phyloP scores from a whole-genome alignment of 805 yeast genomes.

The Lipomyces kockii region DNA sequence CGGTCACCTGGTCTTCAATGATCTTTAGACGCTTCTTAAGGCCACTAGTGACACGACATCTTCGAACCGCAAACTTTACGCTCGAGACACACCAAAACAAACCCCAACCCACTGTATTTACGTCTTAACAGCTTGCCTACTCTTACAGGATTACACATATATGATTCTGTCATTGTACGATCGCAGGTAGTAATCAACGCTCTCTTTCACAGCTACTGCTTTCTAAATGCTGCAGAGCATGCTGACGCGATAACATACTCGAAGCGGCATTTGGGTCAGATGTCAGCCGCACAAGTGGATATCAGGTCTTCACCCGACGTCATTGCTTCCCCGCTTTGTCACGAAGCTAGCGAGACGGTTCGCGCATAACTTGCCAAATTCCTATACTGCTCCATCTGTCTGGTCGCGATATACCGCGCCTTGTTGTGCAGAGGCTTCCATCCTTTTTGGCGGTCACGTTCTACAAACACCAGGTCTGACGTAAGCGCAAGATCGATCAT shows the following conservation, averaged over 20 bases:
- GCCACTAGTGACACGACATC: too few species aligned
- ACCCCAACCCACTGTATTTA: too few species aligned
- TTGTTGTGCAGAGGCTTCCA: conserved; percentile 13
- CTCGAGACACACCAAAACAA: too few species aligned
- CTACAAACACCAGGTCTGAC: neutral
- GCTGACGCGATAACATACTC: too few species aligned
- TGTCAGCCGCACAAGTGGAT: neutral
- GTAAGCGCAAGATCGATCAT: neutral
- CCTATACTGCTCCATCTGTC: conserved; percentile 8
- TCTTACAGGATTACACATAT: too few species aligned
- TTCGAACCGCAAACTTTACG: too few species aligned
- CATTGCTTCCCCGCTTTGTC: neutral
- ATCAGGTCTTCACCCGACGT: neutral
- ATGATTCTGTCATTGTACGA: too few species aligned
- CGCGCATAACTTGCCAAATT: conserved; percentile 1
- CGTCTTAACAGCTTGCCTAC: too few species aligned
- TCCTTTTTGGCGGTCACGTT: too few species aligned
- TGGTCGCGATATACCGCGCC: conserved; percentile 8
- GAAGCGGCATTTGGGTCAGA: neutral
- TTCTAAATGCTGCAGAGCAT: too few species aligned
- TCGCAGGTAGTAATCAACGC: neutral
- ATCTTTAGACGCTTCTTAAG: too few species aligned
- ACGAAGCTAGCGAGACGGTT: neutral
- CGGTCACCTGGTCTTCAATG: too few species aligned
- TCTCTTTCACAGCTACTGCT: neutral